These are phyloP conservation scores for Saccharomycopsis hybrid DNA, from an alignment of 1,139 yeast species.

Conservation along the genomic window DNA sequence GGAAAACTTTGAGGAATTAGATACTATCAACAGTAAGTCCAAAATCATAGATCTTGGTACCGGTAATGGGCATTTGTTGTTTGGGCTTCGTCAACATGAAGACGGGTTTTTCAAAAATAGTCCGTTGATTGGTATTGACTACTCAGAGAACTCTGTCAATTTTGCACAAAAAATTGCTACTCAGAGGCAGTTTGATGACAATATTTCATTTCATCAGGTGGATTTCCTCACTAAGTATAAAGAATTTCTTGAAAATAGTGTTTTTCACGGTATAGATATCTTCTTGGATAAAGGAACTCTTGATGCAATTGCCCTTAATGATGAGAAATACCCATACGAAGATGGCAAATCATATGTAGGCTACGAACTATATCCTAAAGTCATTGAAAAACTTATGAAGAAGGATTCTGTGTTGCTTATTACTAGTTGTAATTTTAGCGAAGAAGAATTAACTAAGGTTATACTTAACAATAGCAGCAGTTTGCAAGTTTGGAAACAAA, in stretches of 20 bases:
- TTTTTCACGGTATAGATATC: constrained; percentile 51
- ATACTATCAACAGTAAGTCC: constrained; percentile 27
- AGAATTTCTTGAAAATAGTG: constrained; percentile 25
- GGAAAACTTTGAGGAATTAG: constrained; percentile 32
- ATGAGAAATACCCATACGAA: constrained; percentile 39
- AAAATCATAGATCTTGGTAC: constrained; percentile 80
- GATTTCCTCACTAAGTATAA: constrained; percentile 32
- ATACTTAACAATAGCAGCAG: constrained; percentile 39
- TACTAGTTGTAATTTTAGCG: constrained; percentile 95
- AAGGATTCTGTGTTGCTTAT: constrained; percentile 58
- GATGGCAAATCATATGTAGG: constrained; percentile 38
- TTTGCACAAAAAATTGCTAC: constrained; percentile 60
- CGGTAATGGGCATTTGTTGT: constrained; percentile 88
- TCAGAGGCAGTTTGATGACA: constrained; percentile 32
- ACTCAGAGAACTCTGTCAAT: constrained; percentile 68
- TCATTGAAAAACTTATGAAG: constrained; percentile 52
- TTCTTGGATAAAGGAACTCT: constrained; percentile 90
- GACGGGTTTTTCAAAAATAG: constrained; percentile 32
- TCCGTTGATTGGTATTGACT: constrained; percentile 69
- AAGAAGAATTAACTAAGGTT: constrained; percentile 56
- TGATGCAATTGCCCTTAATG: constrained; percentile 91
- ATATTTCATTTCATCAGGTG: constrained; percentile 34
- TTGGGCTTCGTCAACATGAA: constrained; percentile 59
- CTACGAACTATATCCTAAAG: constrained; percentile 55
- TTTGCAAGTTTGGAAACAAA: constrained; percentile 52